Base-by-base conservation (phyloP, 768 basidiomycete genomes). In the Termitomyces sp. region DNA sequence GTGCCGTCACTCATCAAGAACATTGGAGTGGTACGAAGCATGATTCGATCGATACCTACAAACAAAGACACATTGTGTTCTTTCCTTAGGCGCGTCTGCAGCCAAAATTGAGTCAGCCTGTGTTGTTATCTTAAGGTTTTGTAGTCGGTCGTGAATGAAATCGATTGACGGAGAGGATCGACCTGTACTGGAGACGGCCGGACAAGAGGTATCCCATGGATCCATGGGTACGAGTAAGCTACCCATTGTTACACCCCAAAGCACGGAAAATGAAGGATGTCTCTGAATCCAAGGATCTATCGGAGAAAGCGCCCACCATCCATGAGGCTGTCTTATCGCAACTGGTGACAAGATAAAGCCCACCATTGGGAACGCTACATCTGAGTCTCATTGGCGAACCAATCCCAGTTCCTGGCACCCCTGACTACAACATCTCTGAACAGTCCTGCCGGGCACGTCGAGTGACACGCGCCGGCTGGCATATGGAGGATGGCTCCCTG, bases 311-410 rank as follows among this genome's bases (percentile, higher is more conserved):
- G 10, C 60, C 61, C 3, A 62, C 56, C 53, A 58, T 61, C 63
- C 65, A 65, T 6, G 62, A 55, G 10, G 24, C 16, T 13, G 61
- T 52, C 54, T 68, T 68, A 50, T 66, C 67, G 35, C 36, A 57
- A 13, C 63, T 64, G 10, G 65, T 65, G 6, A 67, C 43, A 22
- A 66, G 60, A 55, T 60, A 66, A n/a, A 66, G 49, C 26, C 63
- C 28, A 45, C 62, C 66, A 43, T 60, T 63, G n/a, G 59, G 52
- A 22, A 60, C 54, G 20, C 52, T n/a, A 20, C 63, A 56, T 28
- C 55, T 49, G 45, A 62, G 61, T 56, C 8, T 43, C 46, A 28
- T 60, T 62, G 26, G 47, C 55, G n/a, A 60, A 64, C 22, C 41
- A 45, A 36, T 63, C 64, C 58, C 64, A 64, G 40, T 52, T 58